phyloP scores from a whole-genome alignment of 257 asterid species.

The Sherardia arvensis region DNA sequence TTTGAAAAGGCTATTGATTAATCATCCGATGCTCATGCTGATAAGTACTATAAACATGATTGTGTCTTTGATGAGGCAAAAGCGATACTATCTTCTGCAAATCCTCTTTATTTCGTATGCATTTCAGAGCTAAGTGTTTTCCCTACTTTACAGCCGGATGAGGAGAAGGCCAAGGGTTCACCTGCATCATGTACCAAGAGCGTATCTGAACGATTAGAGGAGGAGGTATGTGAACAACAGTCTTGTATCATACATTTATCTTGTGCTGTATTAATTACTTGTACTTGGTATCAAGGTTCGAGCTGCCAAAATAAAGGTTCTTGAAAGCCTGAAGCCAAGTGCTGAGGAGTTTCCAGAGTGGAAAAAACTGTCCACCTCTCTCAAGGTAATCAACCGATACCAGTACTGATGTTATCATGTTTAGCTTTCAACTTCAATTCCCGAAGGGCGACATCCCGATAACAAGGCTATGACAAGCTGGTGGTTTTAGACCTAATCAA shows the following conservation, averaged over 20 bases:
- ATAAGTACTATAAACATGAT: neutral
- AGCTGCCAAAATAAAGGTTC: conserved; percentile 80
- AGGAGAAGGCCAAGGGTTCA: conserved; percentile 57
- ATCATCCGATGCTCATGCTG: conserved; percentile 1
- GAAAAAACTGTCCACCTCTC: conserved; percentile 60
- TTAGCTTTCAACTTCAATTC: neutral
- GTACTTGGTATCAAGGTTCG: conserved; percentile 60
- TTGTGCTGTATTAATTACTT: conserved; percentile 2
- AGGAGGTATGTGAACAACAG: conserved; percentile 47
- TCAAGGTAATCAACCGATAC: conserved; percentile 45
- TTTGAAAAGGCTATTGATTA: conserved; percentile 13
- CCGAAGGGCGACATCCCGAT: neutral
- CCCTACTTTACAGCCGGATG: conserved; percentile 46
- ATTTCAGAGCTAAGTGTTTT: conserved; percentile 14
- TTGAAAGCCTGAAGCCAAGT: conserved; percentile 56
- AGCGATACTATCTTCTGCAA: neutral
- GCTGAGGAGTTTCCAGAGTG: conserved; percentile 73
- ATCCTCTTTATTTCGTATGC: conserved; percentile 1
- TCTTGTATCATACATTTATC: neutral
- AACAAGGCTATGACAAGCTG: neutral
- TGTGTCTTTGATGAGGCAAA: neutral
- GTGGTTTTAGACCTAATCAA: neutral
- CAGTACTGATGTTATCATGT: neutral
- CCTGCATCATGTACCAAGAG: conserved; percentile 52
- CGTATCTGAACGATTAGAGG: conserved; percentile 63